Conservation (phyloP, 2,329 filamentous ascomycete species). For the Ophiobolus disseminans region DNA sequence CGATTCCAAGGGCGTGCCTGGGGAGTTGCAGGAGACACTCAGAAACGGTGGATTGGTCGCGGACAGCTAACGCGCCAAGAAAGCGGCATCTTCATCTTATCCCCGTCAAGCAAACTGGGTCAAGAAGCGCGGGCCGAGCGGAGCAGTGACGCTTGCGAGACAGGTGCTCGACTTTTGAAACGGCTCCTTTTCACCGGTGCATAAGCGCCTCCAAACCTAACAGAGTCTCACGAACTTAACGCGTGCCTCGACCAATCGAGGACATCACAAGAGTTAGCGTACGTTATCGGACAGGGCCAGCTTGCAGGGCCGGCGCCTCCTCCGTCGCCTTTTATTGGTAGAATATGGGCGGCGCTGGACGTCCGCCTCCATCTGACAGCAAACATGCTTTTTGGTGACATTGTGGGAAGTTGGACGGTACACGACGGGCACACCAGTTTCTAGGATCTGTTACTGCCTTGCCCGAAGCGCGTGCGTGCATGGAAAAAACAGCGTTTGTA, state of each 20-base stretch:
- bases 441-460: not conserved
- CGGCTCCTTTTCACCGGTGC: slow-evolving; percentile 17
- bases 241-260: slow-evolving; percentile 15
- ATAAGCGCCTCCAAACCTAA: slow-evolving; percentile 16
- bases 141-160: slow-evolving; percentile 19
- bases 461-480: not conserved
- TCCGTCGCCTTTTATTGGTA: slow-evolving; percentile 9
- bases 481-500: not conserved
- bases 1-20: slow-evolving; percentile 20
- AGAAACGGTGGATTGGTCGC: slow-evolving; percentile 15
- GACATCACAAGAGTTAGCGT: not conserved
- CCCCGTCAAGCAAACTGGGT: slow-evolving; percentile 20
- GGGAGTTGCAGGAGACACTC: slow-evolving; percentile 23
- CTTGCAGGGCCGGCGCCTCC: slow-evolving; percentile 8
- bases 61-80: slow-evolving; percentile 4
- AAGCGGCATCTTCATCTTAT: slow-evolving; percentile 14
- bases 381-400: slow-evolving; percentile 1
- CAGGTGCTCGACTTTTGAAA: slow-evolving; percentile 14
- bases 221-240: slow-evolving; percentile 13
- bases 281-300: slow-evolving; percentile 2
- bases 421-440: not conserved
- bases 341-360: not conserved
- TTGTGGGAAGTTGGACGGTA: not conserved
- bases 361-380: not conserved
- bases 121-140: slow-evolving; percentile 18